These are phyloP conservation scores for Hypoxylon sp. DNA, from an alignment of 2,329 filamentous ascomycete genomes.

Conservation along the genomic window DNA sequence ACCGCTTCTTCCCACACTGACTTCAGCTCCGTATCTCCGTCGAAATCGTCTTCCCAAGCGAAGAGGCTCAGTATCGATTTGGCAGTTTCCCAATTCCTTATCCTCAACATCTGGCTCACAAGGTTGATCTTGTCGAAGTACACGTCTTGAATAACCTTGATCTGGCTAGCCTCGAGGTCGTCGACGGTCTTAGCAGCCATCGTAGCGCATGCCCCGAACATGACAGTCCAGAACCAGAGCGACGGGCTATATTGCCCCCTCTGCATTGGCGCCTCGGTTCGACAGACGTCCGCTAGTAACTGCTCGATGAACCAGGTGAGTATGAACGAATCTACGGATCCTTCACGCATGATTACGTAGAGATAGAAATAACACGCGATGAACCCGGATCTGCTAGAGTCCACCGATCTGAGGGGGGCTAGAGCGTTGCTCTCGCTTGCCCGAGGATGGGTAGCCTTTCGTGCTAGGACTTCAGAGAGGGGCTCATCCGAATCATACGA, in stretches of 20 bases:
- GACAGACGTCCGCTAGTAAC: conserved; percentile 60
- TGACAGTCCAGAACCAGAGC: conserved; percentile 63
- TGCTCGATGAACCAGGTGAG: conserved; percentile 64
- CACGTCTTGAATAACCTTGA: conserved; percentile 56
- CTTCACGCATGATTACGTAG: conserved; percentile 61
- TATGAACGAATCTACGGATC: conserved; percentile 60
- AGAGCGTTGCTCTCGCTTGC: conserved; percentile 40
- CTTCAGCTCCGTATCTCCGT: conserved; percentile 58
- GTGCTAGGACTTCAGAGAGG: conserved; percentile 50
- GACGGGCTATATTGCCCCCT: conserved; percentile 60
- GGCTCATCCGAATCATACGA: conserved; percentile 47
- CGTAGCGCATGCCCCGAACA: conserved; percentile 62
- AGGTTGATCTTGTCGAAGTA: conserved; percentile 61
- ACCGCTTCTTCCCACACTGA: conserved; percentile 61
- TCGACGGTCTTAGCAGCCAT: conserved; percentile 57
- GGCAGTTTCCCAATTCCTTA: conserved; percentile 59
- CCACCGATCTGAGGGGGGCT: conserved; percentile 49
- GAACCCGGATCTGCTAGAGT: conserved; percentile 61
- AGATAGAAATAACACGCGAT: conserved; percentile 65
- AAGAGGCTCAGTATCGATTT: conserved; percentile 57
- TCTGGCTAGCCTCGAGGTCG: conserved; percentile 56
- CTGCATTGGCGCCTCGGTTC: conserved; percentile 59
- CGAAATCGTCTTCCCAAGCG: conserved; percentile 59
- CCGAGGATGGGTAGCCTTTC: conserved; percentile 46
- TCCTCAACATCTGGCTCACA: conserved; percentile 57